Evolutionary conservation across 257 asterid species (phyloP).

Genomic region (Paulownia fortunei): DNA sequence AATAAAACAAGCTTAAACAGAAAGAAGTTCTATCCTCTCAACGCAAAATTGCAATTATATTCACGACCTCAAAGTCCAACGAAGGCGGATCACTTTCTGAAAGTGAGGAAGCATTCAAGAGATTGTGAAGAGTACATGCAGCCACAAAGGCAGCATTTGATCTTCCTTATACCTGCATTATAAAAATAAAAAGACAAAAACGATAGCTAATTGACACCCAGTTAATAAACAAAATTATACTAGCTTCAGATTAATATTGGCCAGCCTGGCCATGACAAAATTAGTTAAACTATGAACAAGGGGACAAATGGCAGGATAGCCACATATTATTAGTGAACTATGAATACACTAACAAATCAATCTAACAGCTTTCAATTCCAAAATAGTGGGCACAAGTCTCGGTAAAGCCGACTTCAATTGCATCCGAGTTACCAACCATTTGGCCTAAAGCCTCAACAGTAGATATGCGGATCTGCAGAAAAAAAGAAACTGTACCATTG

Average conservation of each 20-base stretch:
- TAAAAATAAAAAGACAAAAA: neutral
- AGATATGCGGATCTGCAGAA: constrained; percentile 72
- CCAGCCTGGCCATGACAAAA: neutral
- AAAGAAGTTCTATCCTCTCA: constrained; percentile 25
- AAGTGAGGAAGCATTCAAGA: constrained; percentile 82
- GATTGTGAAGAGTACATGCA: constrained; percentile 84
- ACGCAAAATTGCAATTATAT: constrained; percentile 20
- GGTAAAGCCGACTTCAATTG: constrained; percentile 91
- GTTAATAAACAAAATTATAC: constrained; percentile 21
- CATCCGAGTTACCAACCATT: constrained; percentile 91
- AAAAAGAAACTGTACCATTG: constrained; percentile 26
- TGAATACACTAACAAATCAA: constrained; percentile 15
- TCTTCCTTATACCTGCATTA: constrained; percentile 83
- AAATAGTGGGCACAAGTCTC: constrained; percentile 89
- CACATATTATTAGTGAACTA: too few relatives aligned
- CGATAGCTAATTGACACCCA: constrained; percentile 16
- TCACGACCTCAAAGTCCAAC: constrained; percentile 91
- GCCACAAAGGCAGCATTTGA: constrained; percentile 80
- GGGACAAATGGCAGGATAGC: neutral
- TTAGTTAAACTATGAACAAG: constrained; percentile 1
- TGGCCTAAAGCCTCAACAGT: constrained; percentile 95
- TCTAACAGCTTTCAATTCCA: constrained; percentile 74
- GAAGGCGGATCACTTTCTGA: constrained; percentile 88
- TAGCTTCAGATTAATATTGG: constrained; percentile 15
- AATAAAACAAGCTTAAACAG: constrained; percentile 14